These are phyloP conservation scores for Colletotrichum limetticola DNA, from an alignment of 2,329 filamentous ascomycete species.

Conservation along the genomic window DNA sequence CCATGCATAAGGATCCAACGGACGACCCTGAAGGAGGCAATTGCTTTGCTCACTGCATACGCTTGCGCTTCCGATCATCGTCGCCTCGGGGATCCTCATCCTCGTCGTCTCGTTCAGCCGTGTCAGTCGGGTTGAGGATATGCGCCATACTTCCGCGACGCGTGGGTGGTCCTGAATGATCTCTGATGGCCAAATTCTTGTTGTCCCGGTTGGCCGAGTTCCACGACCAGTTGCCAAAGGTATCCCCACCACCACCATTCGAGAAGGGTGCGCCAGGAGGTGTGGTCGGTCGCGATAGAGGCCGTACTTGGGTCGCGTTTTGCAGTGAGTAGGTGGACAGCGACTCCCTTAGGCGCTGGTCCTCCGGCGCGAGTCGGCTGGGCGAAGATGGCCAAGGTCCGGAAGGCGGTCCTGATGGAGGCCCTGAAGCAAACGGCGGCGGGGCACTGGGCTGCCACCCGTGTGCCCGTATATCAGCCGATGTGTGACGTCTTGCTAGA, in stretches of 20 bases:
- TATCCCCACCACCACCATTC: slow-evolving; percentile 56
- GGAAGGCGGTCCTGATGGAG: slow-evolving; percentile 61
- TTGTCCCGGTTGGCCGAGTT: slow-evolving; percentile 61
- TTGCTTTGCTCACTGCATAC: slow-evolving; percentile 56
- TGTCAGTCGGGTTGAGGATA: slow-evolving; percentile 70
- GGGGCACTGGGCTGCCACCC: slow-evolving; percentile 73
- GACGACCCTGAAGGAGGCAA: background rate
- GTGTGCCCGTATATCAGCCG: slow-evolving; percentile 92
- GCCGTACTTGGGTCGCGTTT: slow-evolving; percentile 49
- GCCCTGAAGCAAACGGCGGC: slow-evolving; percentile 58
- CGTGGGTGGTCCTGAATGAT: slow-evolving; percentile 67
- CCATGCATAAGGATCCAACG: background rate
- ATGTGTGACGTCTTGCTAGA: slow-evolving; percentile 87
- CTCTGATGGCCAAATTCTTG: slow-evolving; percentile 61
- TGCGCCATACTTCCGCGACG: slow-evolving; percentile 71
- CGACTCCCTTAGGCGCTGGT: slow-evolving; percentile 67
- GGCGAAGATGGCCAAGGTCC: slow-evolving; percentile 67
- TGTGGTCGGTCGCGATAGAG: slow-evolving; percentile 64
- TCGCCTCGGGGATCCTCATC: slow-evolving; percentile 66
- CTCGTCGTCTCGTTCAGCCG: slow-evolving; percentile 65
- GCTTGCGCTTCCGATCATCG: slow-evolving; percentile 71
- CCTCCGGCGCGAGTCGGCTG: slow-evolving; percentile 59
- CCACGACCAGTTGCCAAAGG: slow-evolving; percentile 69
- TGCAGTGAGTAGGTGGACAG: slow-evolving; percentile 66
- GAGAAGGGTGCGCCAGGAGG: slow-evolving; percentile 63